Base-by-base conservation (phyloP, 176 grass and related monocot species). In the Musa schizocarpa region DNA sequence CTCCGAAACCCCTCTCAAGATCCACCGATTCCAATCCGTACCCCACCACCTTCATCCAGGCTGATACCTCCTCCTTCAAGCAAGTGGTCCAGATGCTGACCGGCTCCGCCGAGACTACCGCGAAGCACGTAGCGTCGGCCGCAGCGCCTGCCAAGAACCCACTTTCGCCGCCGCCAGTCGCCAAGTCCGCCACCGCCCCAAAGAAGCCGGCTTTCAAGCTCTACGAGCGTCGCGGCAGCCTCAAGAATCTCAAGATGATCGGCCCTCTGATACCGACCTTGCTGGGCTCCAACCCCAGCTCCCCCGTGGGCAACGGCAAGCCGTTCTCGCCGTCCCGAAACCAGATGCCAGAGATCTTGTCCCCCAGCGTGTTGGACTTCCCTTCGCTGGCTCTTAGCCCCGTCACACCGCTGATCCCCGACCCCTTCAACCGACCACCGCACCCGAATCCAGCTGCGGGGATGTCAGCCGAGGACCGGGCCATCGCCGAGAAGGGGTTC, bases 61-160 rank as follows among this genome's bases (percentile, higher is more conserved):
- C 93, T 20, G 93, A 96, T 83, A 79, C 87, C 68, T n/a, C 87
- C 53, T 90, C 93, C 52, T 96, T 96, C 85, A 96, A 96, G 87
- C 89, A 92, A 77, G 89, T 96, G 56, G 93, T 96, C 78, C 93
- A 96, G 86, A 92, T 96, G 93, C 93, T 96, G 61, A 96, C 93
- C 64, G 93, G 93, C 73, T 81, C 89, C 58, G 80, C 88, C 56
- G 83, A 76, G 64, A 66, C 80, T 70, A 16, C 1, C 72, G 55
- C 19, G 53, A 82, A 78, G 76, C 80, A 25, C 50, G 34, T 6
- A 43, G 34, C 34, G 4, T 43, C 34, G 34, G 34, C 77, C 92
- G 80, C 58, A 72, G 62, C 23, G 64, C 76, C 64, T 23, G 13
- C 52, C 70, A 77, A 67, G 34, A 24, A 7, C 55, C 61, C 63